Base-by-base conservation (phyloP, 2,329 filamentous ascomycete genomes). In the Aspergillus sp. region DNA sequence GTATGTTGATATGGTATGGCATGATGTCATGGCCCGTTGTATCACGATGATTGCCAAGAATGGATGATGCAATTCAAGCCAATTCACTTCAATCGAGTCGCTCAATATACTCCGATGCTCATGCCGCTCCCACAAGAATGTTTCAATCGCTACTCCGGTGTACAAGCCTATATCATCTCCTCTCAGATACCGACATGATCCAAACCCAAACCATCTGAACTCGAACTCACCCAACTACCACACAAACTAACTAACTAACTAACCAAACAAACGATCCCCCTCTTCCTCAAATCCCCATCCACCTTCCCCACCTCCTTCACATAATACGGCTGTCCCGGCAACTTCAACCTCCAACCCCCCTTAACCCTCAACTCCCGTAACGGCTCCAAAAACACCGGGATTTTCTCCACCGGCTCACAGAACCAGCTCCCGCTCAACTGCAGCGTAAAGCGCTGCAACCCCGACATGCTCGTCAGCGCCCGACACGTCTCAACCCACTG, bases 401-500 rank as follows among this genome's bases (percentile, higher is more conserved):
- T 58, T 63, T 71, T 75, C 65, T 75, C 74, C 9, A 71, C 69
- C 1, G 69, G 66, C 60, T 77, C 75, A 32, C 73, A 66, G 61
- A 75, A 77, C 75, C 74, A 77, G 31, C 65, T 73, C 4, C 69
- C 71, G 2, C 66, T 68, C 1, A 76, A 60, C 16, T 72, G 60
- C 18, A 77, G 58, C 7, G 69, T 69, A 50, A 77, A 77, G 2
- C 67, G 63, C 42, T 70, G 67, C 18, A 77, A 62, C 0, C 55
- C 53, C 1, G 65, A 62, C 39, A 77, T 67, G 24, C 57, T 49
- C 0, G 62, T 58, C 2, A 77, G 57, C 0, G 71, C 63, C 18
- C 57, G 63, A 60, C 74, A 77, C 1, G 74, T 75, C 53, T 76
- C 74, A 20, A 70, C 53, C 75, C 75, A 77, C 58, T 76, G 74